Conservation (phyloP, 2,329 filamentous ascomycete genomes). For the Ophiobolus disseminans region DNA sequence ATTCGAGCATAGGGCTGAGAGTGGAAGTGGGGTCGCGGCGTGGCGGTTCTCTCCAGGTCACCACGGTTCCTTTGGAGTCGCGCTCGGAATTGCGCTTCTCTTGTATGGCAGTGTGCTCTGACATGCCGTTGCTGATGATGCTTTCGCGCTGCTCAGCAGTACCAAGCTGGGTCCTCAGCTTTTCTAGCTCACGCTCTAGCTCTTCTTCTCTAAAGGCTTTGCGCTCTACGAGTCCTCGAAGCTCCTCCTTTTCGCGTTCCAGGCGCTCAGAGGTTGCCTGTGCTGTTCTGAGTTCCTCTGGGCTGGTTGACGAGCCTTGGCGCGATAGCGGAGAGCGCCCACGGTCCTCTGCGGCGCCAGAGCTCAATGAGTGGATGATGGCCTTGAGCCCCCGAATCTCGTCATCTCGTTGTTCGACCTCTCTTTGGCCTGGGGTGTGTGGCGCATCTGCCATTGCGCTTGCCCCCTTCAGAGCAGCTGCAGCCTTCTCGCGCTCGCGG, state of each 20-base stretch:
- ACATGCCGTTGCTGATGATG: conserved; percentile 60
- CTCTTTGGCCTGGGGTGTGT: conserved; percentile 63
- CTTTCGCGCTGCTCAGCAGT: conserved; percentile 58
- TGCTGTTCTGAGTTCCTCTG: conserved; percentile 63
- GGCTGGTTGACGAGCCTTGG: conserved; percentile 33
- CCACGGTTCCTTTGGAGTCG: conserved; percentile 71
- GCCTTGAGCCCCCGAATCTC: conserved; percentile 97
- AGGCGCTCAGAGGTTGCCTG: conserved; percentile 71
- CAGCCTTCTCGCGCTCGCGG: conserved; percentile 84
- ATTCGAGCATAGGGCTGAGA: conserved; percentile 73
- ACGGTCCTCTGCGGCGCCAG: conserved; percentile 63
- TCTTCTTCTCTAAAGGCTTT: conserved; percentile 82
- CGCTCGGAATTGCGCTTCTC: conserved; percentile 65
- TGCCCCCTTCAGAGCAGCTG: conserved; percentile 64
- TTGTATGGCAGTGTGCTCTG: conserved; percentile 54
- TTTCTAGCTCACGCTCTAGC: conserved; percentile 80
- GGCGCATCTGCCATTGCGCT: conserved; percentile 55
- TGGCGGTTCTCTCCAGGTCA: conserved; percentile 59
- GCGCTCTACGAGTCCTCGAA: conserved; percentile 74
- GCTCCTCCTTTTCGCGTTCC: conserved; percentile 80
- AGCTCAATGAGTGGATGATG: conserved; percentile 93
- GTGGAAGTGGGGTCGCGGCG: conserved; percentile 49
- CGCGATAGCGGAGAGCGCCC: conserved; percentile 41
- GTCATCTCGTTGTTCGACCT: conserved; percentile 92
- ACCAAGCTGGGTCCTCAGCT: conserved; percentile 53